phyloP scores from a whole-genome alignment of 225 moss, liverwort and hornwort species.

The Sphagnum contortum region DNA sequence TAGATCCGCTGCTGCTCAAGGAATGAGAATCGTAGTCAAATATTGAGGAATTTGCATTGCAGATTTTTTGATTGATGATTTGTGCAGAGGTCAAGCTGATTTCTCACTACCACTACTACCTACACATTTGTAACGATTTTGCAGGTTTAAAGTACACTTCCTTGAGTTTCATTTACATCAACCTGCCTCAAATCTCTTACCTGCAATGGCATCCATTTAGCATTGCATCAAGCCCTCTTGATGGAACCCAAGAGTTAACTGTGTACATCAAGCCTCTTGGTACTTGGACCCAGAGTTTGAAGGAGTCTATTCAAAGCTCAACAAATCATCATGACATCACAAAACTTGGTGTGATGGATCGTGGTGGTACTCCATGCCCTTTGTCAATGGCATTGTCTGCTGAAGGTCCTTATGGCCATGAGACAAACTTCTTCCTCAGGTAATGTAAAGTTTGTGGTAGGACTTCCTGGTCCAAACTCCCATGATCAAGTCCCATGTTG shows the following conservation, averaged over 20 bases:
- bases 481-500: too few relatives aligned
- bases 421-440: slow-evolving; percentile 35
- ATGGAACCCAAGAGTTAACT: slow-evolving; percentile 26
- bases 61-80: too few relatives aligned
- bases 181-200: slow-evolving; percentile 29
- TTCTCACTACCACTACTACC: too few relatives aligned
- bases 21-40: too few relatives aligned
- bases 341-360: background rate
- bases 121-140: too few relatives aligned
- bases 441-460: slow-evolving; percentile 2
- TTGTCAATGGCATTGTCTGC: slow-evolving; percentile 26
- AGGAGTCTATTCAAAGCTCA: slow-evolving; percentile 9
- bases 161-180: slow-evolving; percentile 41
- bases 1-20: too few relatives aligned
- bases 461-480: background rate
- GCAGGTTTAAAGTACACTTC: slow-evolving; percentile 27
- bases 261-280: slow-evolving; percentile 54
- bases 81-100: too few relatives aligned
- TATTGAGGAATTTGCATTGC: too few relatives aligned
- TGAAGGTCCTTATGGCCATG: slow-evolving; percentile 66
- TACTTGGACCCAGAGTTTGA: slow-evolving; percentile 30
- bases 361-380: slow-evolving; percentile 15
- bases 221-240: slow-evolving; percentile 29
- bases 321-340: slow-evolving; percentile 1
- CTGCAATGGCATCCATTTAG: slow-evolving; percentile 69